phyloP scores from a whole-genome alignment of 2,329 filamentous ascomycete genomes.

The Stagonosporopsis rhizophila region DNA sequence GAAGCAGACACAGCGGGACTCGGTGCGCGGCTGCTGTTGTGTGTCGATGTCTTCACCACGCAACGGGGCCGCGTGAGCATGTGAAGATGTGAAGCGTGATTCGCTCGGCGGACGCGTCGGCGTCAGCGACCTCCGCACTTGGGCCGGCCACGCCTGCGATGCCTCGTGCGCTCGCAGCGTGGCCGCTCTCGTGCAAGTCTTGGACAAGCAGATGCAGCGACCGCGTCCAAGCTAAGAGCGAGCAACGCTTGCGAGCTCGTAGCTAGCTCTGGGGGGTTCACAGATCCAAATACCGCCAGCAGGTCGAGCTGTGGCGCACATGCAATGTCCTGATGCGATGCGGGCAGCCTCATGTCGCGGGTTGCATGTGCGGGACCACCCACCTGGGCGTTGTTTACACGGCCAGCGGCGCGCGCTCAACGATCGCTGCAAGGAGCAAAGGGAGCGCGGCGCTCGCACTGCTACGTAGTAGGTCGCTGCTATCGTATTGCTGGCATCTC shows the following conservation, averaged over 20 bases:
- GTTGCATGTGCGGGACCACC: conserved; percentile 9
- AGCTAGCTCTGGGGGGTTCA: not conserved
- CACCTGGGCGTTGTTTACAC: conserved; percentile 9
- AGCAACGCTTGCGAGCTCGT: not conserved
- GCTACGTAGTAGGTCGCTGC: conserved; percentile 1
- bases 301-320: conserved; percentile 2
- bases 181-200: not conserved
- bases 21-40: not conserved
- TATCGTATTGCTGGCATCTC: conserved; percentile 3
- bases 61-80: conserved; percentile 5
- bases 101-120: conserved; percentile 10
- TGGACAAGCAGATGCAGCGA: too few relatives aligned
- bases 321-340: conserved; percentile 13
- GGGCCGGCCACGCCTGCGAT: not conserved
- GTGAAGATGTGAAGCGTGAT: conserved; percentile 20
- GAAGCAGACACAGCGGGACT: not conserved
- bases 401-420: conserved; percentile 5
- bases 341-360: not conserved
- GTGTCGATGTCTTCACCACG: not conserved
- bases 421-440: conserved; percentile 18
- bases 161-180: too few relatives aligned
- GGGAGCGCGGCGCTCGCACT: conserved; percentile 7
- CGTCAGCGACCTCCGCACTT: conserved; percentile 6
- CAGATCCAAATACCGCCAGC: too few relatives aligned
- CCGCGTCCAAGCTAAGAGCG: not conserved